Evolutionary conservation across 2,329 filamentous ascomycete genomes (phyloP), one percentile per base, ranked within the genome.

Genomic region (Sclerotinia borealis): DNA sequence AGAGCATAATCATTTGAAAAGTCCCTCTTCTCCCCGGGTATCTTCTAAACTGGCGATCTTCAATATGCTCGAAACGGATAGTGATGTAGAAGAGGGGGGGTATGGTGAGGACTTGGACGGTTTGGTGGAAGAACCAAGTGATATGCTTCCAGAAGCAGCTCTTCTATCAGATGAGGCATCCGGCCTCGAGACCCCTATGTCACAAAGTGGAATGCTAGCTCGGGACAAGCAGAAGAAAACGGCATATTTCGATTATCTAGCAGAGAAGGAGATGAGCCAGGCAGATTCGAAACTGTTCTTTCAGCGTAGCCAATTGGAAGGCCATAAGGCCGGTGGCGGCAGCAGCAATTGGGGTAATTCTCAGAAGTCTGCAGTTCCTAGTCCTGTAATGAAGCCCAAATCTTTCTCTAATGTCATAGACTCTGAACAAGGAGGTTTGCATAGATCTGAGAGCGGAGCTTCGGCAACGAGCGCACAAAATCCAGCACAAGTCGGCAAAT

Each of bases 231-330:
- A 84, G 39, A 82, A 82, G 65, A 88, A 88, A 74, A 96, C 92
- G 10, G 91, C 93, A 25, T 96, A 92, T 74, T 97, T 96, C 78
- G 93, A 97, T 76, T 92, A 93, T 72, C 89, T 93, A 59, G 90
- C 91, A 60, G 95, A 99, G 77, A 96, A 95, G 72, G 91, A 93
- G 73, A 90, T 96, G 86, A 96, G 89, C 72, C 92, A 96, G 76
- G 88, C 91, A 31, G 95, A 99, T 75, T 91, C 93, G 65, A 98
- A 96, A 77, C 83, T 97, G 67, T 96, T 98, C 79, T 99, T 96
- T 76, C 93, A 97, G 78, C 84, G 91, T 68, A 92, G 91, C 76
- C 90, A 92, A 76, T 80, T 87, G 64, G 89, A 75, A 41, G 67
- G 69, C 15, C 70, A 73, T 34, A 73, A 69, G 64, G 69, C 71